Percentiles rank a stretch among this genome's conserved stretches.
phyloP scores from a whole-genome alignment of 768 basidiomycete genomes.

The Podaxis mareebaensis region DNA sequence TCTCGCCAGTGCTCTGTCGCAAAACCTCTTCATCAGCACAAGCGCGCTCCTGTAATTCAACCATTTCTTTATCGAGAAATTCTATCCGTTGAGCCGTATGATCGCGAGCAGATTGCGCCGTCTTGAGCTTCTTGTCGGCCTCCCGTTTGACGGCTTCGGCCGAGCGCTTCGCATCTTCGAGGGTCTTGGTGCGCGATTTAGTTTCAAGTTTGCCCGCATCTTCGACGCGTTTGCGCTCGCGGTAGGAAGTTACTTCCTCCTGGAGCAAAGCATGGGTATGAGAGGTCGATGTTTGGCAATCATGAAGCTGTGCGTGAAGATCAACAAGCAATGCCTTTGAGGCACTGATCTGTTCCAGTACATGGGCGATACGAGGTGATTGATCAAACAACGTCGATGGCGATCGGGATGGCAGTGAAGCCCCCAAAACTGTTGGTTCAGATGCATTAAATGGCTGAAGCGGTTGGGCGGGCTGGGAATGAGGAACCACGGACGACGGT shows the following conservation, averaged over 20 bases:
- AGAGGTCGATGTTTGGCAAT: conserved; percentile 55
- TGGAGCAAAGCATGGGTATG: conserved; percentile 69
- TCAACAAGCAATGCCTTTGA: conserved; percentile 66
- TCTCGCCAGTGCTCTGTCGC: conserved; percentile 41
- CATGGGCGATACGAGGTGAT: conserved; percentile 70
- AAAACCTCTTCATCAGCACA: conserved; percentile 56
- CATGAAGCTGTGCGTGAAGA: conserved; percentile 66
- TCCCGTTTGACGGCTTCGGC: conserved; percentile 83
- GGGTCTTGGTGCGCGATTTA: conserved; percentile 76
- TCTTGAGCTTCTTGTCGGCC: conserved; percentile 84
- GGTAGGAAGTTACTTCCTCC: conserved; percentile 68
- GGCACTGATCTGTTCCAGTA: conserved; percentile 70
- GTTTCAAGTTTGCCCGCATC: conserved; percentile 77
- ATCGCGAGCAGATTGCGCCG: conserved; percentile 64
- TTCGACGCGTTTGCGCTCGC: conserved; percentile 79
- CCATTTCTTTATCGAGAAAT: conserved; percentile 62
- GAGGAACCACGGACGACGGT: conserved; percentile 26
- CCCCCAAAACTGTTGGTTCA: conserved; percentile 30
- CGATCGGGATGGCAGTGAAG: conserved; percentile 35
- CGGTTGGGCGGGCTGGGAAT: conserved; percentile 30
- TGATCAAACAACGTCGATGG: conserved; percentile 57
- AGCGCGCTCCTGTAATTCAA: conserved; percentile 52
- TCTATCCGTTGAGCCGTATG: conserved; percentile 59
- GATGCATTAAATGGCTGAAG: conserved; percentile 18
- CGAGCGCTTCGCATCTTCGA: conserved; percentile 84